Evolutionary conservation across 805 yeast genomes (phyloP), one percentile per base, ranked within the genome.

Genomic region (Candida suzukii): DNA sequence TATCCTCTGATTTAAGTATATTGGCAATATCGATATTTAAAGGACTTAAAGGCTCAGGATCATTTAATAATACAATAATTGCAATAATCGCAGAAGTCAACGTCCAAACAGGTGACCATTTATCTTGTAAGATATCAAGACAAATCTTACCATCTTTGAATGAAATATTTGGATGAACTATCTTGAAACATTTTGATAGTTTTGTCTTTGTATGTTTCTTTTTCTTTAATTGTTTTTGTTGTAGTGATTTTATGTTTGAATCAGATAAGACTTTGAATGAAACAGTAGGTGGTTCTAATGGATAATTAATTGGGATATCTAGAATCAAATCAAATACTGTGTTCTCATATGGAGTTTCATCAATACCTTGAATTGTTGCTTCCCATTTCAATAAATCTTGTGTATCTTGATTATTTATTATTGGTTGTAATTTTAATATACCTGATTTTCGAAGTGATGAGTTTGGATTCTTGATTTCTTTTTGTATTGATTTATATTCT

Each of bases 81-180:
- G 87, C 87, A 16, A 73, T 68, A 36, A 80, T 62, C 6, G 76
- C 64, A 42, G 76, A 66, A 37, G 71, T 59, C 35, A 83, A 53
- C 41, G 78, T 74, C 85, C 88, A 83, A 1, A 85, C 86, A 0
- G 91, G 90, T 0, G 85, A 72, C 90, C 90, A 83, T 44, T 67
- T 67, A 35, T 47, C 55, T 41, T 77, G 74, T 38, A 83, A 60
- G 10, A 83, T 76, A 54, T 82, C 86, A 5, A 83, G 60, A 57
- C 91, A 83, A 8, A 83, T 80, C 46, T 80, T 86, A 1, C 91
- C 91, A 1, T 79, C 70, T 35, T 67, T 41, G 46, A 67, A 69
- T 44, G 68, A 64, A 4, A 75, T 66, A 50, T 75, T 75, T 19
- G 75, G 71, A 51, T 75, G 81, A 49, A 73, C 70, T 51, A 53